phyloP scores from a whole-genome alignment of 2,329 filamentous ascomycete species.

The Calonectria honghensis region DNA sequence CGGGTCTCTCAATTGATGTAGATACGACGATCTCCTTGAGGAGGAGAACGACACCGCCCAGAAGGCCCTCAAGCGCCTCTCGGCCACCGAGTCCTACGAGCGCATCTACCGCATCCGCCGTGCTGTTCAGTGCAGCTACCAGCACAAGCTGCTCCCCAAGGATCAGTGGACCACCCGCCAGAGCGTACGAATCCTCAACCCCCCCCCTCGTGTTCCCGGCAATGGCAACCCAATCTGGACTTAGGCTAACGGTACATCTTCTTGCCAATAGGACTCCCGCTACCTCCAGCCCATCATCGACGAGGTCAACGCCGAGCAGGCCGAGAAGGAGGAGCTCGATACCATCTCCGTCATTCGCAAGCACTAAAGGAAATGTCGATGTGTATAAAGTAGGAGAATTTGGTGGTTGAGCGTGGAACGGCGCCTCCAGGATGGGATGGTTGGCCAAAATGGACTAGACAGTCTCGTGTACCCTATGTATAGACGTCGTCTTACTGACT shows the following conservation, averaged over 20 bases:
- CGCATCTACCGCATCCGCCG: conserved; percentile 97
- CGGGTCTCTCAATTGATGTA: conserved; percentile 62
- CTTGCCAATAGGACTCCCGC: conserved; percentile 66
- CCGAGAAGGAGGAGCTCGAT: conserved; percentile 73
- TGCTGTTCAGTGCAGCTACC: conserved; percentile 85
- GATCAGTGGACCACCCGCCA: conserved; percentile 76
- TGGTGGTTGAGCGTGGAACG: conserved; percentile 51
- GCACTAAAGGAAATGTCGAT: conserved; percentile 60
- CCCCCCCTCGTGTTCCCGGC: conserved; percentile 42
- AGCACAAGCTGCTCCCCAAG: conserved; percentile 79
- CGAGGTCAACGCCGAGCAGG: conserved; percentile 69
- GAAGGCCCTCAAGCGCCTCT: conserved; percentile 91
- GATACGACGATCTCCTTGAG: conserved; percentile 94
- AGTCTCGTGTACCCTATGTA: conserved; percentile 61
- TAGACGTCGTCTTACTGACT: conserved; percentile 58
- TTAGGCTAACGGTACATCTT: conserved; percentile 44
- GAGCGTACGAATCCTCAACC: conserved; percentile 62
- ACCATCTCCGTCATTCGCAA: conserved; percentile 70
- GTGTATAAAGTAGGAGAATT: conserved; percentile 43
- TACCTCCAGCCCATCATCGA: conserved; percentile 74
- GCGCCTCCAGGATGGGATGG: conserved; percentile 48
- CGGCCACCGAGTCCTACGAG: conserved; percentile 94
- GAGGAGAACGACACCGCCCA: conserved; percentile 94
- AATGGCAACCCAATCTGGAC: conserved; percentile 40
- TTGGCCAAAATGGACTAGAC: conserved; percentile 54